Base-by-base conservation (phyloP, 441 rosid genomes). In the Erodium trifolium region DNA sequence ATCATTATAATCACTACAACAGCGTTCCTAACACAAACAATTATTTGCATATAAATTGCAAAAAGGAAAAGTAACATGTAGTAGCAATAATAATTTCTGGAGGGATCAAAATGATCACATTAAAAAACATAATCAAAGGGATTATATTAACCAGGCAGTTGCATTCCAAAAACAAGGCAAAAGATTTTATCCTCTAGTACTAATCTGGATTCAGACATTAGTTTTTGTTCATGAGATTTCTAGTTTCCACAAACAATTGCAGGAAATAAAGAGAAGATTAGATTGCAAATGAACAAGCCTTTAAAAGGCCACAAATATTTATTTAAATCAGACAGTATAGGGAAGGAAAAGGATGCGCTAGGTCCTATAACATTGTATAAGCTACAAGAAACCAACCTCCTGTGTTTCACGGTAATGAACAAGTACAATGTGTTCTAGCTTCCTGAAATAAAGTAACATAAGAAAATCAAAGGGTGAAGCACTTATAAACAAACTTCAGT, bases 401-500 rank as follows among this genome's bases (percentile, higher is more conserved):
- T 81, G 91, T 60, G 97, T 95, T 78, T 95, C 96, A 29, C 99
- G 99, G 63, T 95, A 95, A 78, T 95, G 99, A 72, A 95, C 99
- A 69, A 95, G 99, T 78, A 95, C 99, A 68, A 90, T 86, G 78
- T 95, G 91, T 75, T 95, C 99, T 67, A 86, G 78, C 75, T 83
- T 70, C 92, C 99, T 95, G 91, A 69, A 80, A 78, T 55, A 68
- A n/a, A 77, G 31, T 63, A 74, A 8, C 41, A 73, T 49, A 67
- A 70, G 19, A 68, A 55, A 7, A 23, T 27, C 69, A 72, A 65
- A 31, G 35, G 18, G 63, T 37, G 73, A 69, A 71, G 63, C 18
- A 62, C 68, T 29, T 13, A 67, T 53, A 39, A 67, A 49, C 17
- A 63, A 43, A 16, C 64, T 19, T 51, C n/a, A 9, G 0, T 27